Evolutionary conservation across 2,329 filamentous ascomycete genomes (phyloP).

Genomic region (Penicillium sp.): DNA sequence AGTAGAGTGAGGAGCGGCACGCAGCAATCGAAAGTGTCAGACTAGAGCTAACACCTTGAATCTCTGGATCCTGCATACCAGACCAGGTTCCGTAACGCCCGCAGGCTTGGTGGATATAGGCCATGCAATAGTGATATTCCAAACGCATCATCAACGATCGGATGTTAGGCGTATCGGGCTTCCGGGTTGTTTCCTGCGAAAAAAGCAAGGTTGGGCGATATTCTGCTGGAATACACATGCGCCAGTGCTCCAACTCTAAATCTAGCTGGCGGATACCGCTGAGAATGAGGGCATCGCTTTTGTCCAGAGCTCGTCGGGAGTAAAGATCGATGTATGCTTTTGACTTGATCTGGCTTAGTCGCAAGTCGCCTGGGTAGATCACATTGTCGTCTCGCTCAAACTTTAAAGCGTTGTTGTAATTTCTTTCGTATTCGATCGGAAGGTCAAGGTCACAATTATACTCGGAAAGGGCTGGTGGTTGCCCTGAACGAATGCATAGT

Average conservation of each 20-base stretch:
- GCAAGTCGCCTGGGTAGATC: constrained; percentile 47
- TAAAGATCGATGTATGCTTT: constrained; percentile 51
- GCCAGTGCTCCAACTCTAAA: constrained; percentile 57
- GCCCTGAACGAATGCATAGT: constrained; percentile 5
- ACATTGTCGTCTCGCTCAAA: constrained; percentile 10
- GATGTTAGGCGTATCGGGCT: constrained; percentile 35
- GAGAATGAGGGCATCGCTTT: constrained; percentile 55
- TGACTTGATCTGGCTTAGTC: constrained; percentile 53
- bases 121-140: constrained; percentile 57
- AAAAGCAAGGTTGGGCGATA: constrained; percentile 50
- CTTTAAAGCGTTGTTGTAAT: background rate
- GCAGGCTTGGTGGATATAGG: constrained; percentile 55
- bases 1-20: constrained; percentile 55
- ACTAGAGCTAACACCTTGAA: constrained; percentile 52
- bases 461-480: constrained; percentile 5
- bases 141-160: constrained; percentile 49
- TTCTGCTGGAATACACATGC: constrained; percentile 41
- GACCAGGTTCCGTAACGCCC: constrained; percentile 47
- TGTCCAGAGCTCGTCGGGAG: constrained; percentile 47
- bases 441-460: constrained; percentile 9
- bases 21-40: constrained; percentile 54
- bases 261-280: constrained; percentile 57
- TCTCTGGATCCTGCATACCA: constrained; percentile 27
- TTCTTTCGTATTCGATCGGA: background rate
- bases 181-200: constrained; percentile 7